Conservation (phyloP, 2,329 filamentous ascomycete genomes). For the Neofusicoccum kwambonambiense region DNA sequence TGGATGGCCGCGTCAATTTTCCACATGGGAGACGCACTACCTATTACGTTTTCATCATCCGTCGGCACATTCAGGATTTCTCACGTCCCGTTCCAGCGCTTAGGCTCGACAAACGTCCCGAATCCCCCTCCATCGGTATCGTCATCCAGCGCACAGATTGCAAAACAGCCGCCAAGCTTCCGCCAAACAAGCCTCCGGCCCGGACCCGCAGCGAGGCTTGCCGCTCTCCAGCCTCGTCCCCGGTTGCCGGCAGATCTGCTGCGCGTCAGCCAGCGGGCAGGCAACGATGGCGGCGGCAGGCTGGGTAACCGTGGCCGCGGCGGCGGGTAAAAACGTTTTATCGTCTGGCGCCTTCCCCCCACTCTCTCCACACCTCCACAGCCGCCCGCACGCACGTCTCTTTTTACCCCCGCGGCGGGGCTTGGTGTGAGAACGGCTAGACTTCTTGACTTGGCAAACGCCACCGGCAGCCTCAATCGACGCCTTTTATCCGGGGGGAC, state of each 20-base stretch:
- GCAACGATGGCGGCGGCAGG: not conserved
- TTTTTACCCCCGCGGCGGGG: not conserved
- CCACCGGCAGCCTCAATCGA: not conserved
- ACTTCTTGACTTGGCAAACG: not conserved
- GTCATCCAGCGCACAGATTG: too few relatives aligned
- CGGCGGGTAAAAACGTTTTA: not conserved
- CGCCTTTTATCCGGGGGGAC: not conserved
- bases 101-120: too few relatives aligned
- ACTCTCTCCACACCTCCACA: not conserved
- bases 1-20: too few relatives aligned
- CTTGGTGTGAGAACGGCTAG: not conserved
- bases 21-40: too few relatives aligned
- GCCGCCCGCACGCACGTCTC: not conserved
- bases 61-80: too few relatives aligned
- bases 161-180: too few relatives aligned
- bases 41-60: too few relatives aligned
- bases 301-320: not conserved
- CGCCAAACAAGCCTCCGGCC: not conserved
- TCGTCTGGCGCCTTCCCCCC: not conserved
- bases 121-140: too few relatives aligned
- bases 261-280: not conserved
- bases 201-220: not conserved
- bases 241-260: not conserved
- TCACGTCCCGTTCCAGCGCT: too few relatives aligned
- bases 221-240: not conserved